Evolutionary conservation across 352 stramenopile genomes (phyloP).

Genomic region (Phytophthora sojae): DNA sequence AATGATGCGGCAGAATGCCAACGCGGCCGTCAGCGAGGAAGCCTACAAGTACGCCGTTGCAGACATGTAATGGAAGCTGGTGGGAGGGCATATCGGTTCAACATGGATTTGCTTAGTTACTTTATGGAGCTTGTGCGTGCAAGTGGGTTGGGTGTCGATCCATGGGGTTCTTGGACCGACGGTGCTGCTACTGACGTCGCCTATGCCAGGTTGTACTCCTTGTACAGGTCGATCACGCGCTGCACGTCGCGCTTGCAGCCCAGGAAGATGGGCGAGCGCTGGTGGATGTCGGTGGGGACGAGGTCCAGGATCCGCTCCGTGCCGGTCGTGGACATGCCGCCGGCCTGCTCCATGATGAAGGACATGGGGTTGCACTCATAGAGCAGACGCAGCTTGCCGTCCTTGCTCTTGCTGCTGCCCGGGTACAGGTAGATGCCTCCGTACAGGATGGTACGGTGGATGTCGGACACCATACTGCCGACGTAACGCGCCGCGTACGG

Average conservation of each 20-base stretch:
- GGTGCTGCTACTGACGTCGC: background rate
- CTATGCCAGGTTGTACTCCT: constrained; percentile 56
- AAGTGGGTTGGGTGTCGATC: background rate
- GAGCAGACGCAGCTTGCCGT: constrained; percentile 97
- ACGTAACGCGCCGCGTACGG: constrained; percentile 95
- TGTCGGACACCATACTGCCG: constrained; percentile 98
- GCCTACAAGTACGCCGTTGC: constrained; percentile 84
- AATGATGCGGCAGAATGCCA: constrained; percentile 80
- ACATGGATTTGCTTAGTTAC: constrained; percentile 36
- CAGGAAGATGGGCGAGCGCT: constrained; percentile 98
- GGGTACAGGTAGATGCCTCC: constrained; percentile 99
- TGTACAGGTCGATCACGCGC: constrained; percentile 81
- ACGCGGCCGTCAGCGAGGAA: constrained; percentile 68
- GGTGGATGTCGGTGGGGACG: constrained; percentile 95
- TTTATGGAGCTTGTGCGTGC: constrained; percentile 31
- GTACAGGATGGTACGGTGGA: constrained; percentile 99
- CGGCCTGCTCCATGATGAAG: constrained; percentile 98
- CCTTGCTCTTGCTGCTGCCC: constrained; percentile 93
- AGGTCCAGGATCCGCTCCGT: constrained; percentile 95
- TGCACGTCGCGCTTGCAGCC: constrained; percentile 92
- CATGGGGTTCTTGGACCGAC: background rate
- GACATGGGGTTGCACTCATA: constrained; percentile 99
- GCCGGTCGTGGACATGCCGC: constrained; percentile 96
- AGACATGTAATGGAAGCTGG: constrained; percentile 67
- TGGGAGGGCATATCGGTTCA: constrained; percentile 7